These are phyloP conservation scores for grape (Vitis vinifera) DNA, from an alignment of 164 flowering plant species.

Conservation along the genomic window DNA sequence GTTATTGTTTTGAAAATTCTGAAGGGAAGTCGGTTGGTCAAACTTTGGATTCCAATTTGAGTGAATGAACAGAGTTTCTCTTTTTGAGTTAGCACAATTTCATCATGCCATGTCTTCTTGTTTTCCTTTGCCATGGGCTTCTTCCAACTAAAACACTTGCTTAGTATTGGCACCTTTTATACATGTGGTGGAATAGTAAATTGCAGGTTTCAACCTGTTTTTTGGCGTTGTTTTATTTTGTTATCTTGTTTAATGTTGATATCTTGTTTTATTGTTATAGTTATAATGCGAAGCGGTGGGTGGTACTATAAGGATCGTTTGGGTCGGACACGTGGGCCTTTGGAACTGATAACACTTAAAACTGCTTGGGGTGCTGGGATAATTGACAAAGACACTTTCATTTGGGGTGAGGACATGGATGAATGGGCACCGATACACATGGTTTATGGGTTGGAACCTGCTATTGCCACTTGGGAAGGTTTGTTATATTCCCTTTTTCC, in stretches of 20 bases:
- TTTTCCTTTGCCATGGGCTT: too few relatives aligned
- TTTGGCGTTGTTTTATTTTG: neutral
- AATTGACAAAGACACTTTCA: conserved; percentile 86
- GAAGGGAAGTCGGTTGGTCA: too few relatives aligned
- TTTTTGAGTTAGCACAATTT: too few relatives aligned
- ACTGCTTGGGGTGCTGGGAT: conserved; percentile 96
- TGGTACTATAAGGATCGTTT: conserved; percentile 88
- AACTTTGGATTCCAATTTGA: too few relatives aligned
- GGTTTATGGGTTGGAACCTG: conserved; percentile 86
- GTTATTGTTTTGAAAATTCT: too few relatives aligned
- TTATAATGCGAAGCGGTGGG: conserved; percentile 84
- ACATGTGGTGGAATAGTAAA: too few relatives aligned
- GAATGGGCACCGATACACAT: conserved; percentile 97
- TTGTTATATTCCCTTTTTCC: conserved; percentile 14
- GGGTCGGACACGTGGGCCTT: conserved; percentile 92
- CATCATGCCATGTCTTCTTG: too few relatives aligned
- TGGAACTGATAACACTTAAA: conserved; percentile 73
- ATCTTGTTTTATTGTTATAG: conserved; percentile 30
- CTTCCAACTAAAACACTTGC: too few relatives aligned
- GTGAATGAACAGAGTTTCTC: too few relatives aligned
- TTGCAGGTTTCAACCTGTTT: too few relatives aligned
- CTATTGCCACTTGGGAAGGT: conserved; percentile 99
- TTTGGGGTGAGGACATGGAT: conserved; percentile 99
- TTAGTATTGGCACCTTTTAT: too few relatives aligned
- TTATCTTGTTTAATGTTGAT: neutral